These are phyloP conservation scores for Sclerotinia nivalis DNA, from an alignment of 2,329 filamentous ascomycete genomes.

Conservation along the genomic window DNA sequence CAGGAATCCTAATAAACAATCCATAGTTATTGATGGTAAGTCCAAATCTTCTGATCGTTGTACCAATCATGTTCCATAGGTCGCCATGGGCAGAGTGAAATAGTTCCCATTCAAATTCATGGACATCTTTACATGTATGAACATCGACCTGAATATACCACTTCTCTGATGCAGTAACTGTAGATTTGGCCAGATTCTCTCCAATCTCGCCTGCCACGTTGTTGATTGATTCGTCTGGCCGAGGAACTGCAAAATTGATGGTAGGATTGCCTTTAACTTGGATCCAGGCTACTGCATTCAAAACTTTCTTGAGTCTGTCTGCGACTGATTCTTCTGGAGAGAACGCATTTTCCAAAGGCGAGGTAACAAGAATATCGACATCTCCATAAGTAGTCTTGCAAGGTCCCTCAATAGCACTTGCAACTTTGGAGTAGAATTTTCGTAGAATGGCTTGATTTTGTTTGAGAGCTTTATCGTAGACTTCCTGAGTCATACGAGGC, in stretches of 20 bases:
- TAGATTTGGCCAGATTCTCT: neutral
- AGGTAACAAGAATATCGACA: conserved; percentile 66
- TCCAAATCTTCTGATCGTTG: conserved; percentile 62
- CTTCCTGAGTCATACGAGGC: conserved; percentile 61
- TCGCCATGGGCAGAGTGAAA: conserved; percentile 76
- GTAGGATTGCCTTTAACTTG: conserved; percentile 39
- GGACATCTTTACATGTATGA: conserved; percentile 49
- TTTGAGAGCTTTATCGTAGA: conserved; percentile 57
- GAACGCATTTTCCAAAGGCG: conserved; percentile 32
- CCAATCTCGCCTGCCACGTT: neutral
- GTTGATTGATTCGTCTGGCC: conserved; percentile 44
- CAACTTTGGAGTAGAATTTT: conserved; percentile 55
- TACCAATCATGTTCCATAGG: conserved; percentile 64
- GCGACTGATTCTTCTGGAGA: conserved; percentile 26
- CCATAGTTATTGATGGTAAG: conserved; percentile 65
- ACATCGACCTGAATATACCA: conserved; percentile 69
- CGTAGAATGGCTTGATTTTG: conserved; percentile 50
- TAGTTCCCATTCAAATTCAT: conserved; percentile 58
- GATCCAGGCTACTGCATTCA: conserved; percentile 50
- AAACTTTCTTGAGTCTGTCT: conserved; percentile 42
- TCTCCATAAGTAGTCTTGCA: conserved; percentile 70
- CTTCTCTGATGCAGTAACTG: conserved; percentile 7
- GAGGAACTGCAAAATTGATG: conserved; percentile 57
- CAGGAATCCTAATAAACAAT: conserved; percentile 64
- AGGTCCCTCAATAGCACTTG: conserved; percentile 66